Conservation (phyloP, 2,329 filamentous ascomycete genomes). For the Venturia oleaginea region DNA sequence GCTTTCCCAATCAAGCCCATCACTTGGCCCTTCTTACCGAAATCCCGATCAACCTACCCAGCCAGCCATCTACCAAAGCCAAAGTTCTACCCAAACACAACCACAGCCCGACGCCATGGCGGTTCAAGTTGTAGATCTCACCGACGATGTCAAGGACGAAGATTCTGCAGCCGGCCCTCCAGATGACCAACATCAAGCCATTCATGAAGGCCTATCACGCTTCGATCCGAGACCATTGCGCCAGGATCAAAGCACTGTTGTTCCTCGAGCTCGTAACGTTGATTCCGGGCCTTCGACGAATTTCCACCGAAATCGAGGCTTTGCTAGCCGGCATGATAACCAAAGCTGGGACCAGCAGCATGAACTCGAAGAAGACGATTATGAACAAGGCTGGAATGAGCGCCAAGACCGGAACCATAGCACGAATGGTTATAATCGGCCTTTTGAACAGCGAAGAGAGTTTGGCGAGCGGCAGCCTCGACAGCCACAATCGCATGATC, state of each 20-base stretch:
- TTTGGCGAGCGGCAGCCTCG: not conserved
- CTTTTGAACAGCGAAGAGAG: not conserved
- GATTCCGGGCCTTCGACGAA: not conserved
- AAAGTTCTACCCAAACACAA: not conserved
- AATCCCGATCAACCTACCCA: not conserved
- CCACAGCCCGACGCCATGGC: not conserved
- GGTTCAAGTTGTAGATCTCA: constrained; percentile 1
- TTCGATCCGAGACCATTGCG: not conserved
- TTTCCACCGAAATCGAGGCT: not conserved
- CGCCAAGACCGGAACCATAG: not conserved
- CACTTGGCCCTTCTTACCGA: not conserved
- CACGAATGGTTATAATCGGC: not conserved
- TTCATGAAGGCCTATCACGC: not conserved
- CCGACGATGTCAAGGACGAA: not conserved
- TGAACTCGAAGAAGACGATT: not conserved
- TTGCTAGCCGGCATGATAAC: not conserved
- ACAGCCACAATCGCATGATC: not conserved
- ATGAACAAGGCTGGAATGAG: not conserved
- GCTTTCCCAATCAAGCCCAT: not conserved
- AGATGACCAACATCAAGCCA: not conserved
- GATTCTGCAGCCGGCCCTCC: not conserved
- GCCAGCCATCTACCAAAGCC: not conserved
- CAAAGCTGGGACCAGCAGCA: not conserved
- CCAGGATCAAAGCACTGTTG: not conserved
- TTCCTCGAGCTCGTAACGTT: not conserved